Base-by-base conservation (phyloP, 495 filamentous ascomycete genomes). In the Aspergillus conjunctus region DNA sequence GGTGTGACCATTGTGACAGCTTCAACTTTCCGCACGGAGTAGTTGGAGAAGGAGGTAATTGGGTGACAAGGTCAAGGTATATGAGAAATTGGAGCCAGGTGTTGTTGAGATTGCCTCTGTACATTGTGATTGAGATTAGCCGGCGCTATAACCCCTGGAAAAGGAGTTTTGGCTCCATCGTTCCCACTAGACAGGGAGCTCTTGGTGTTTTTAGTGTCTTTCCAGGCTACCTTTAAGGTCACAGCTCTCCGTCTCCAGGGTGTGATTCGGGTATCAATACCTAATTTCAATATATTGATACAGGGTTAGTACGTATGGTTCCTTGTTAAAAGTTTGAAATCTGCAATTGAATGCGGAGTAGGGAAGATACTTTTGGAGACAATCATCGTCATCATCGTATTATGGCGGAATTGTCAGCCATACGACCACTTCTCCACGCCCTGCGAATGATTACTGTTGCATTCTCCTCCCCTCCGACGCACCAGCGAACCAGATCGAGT, bases 391-490 rank as follows among this genome's bases (percentile, higher is more conserved):
- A 17, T 43, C 39, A 17, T 43, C 39, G 39, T 21, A 21, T 48
- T 48, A 48, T 7, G 21, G 20, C 44, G 44, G 44, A 48, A 21
- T 18, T 22, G 20, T 21, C 44, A 48, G 44, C n/a, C 44, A 26
- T 53, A 52, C 37, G 33, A 11, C 41, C 57, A 41, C 17, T 15
- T 54, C 44, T 53, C 46, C 63, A 54, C 70, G 65, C 68, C 66
- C 60, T 68, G 50, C n/a, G 18, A 41, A 30, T 66, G 66, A 65
- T 54, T 45, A 59, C 21, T 53, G 62, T 58, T 30, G 45, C 66
- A 59, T 62, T 50, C 17, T 41, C 17, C 20, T 52, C 22, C 8
- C 17, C 17, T 20, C 11, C 34, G n/a, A 50, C 50, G 41, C 14
- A 18, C 11, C 37, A 30, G 51, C 50, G 50, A 57, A 56, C 45